These are phyloP conservation scores for Trametes sanguinea DNA, from an alignment of 768 basidiomycete genomes.

Conservation along the genomic window DNA sequence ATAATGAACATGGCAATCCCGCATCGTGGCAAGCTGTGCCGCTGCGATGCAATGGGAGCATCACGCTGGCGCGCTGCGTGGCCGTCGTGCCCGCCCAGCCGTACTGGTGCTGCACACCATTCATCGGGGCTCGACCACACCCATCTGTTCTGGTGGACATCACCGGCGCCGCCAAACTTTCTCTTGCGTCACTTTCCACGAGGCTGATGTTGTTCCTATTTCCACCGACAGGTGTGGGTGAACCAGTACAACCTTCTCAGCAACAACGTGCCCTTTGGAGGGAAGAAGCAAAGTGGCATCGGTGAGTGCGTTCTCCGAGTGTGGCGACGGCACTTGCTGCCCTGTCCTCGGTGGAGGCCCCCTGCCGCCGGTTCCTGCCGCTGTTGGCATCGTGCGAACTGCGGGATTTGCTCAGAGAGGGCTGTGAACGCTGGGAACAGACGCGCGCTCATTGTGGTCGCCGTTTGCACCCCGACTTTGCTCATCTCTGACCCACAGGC, in stretches of 20 bases:
- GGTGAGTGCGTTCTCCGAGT: conserved; percentile 43
- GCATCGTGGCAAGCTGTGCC: conserved; percentile 1
- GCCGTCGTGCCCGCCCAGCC: neutral
- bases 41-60: neutral
- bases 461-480: neutral
- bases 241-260: conserved; percentile 85
- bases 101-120: neutral
- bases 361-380: neutral
- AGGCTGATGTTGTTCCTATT: neutral
- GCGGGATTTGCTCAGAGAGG: conserved; percentile 14
- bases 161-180: neutral
- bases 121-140: neutral
- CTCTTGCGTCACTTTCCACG: neutral
- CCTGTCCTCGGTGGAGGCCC: neutral
- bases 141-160: neutral
- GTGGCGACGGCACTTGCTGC: neutral
- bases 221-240: conserved; percentile 70
- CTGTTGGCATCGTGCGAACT: conserved; percentile 17
- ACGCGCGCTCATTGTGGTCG: conserved; percentile 12
- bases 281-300: conserved; percentile 90
- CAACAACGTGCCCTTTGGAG: conserved; percentile 94
- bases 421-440: conserved; percentile 3
- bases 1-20: neutral
- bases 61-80: neutral
- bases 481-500: conserved; percentile 45